Percentiles rank a stretch among this genome's conserved stretches.
These are phyloP conservation scores for Adansonia grandidieri DNA, from an alignment of 441 rosid genomes.

Conservation along the genomic window DNA sequence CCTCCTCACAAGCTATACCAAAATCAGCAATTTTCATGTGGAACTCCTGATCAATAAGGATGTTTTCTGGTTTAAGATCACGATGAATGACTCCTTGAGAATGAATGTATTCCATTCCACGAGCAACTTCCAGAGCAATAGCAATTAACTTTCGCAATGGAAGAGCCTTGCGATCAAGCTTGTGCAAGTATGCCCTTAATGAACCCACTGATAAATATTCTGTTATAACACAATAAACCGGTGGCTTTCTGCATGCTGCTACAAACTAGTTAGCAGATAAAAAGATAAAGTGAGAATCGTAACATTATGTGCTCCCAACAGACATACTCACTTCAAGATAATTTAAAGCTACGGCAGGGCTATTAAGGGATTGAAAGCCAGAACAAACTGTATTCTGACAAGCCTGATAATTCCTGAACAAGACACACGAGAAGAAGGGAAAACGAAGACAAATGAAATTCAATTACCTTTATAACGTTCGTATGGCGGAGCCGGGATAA, in stretches of 20 bases:
- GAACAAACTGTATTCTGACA: slow-evolving; percentile 20
- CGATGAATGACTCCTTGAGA: slow-evolving; percentile 86
- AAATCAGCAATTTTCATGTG: slow-evolving; percentile 87
- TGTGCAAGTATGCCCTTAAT: slow-evolving; percentile 87
- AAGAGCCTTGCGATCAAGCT: slow-evolving; percentile 76
- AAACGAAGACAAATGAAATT: not conserved
- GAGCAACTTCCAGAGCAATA: slow-evolving; percentile 79
- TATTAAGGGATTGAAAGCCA: slow-evolving; percentile 11
- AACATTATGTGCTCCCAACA: slow-evolving; percentile 4
- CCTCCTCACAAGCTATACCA: slow-evolving; percentile 94
- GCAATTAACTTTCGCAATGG: slow-evolving; percentile 62
- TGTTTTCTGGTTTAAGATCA: slow-evolving; percentile 94
- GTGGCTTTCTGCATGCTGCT: slow-evolving; percentile 89
- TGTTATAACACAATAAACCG: slow-evolving; percentile 78
- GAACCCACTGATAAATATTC: slow-evolving; percentile 95
- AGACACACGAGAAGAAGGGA: not conserved
- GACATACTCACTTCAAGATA: not conserved
- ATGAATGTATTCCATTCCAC: slow-evolving; percentile 93
- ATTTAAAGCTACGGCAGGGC: slow-evolving; percentile 3
- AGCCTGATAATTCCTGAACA: not conserved
- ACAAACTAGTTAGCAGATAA: slow-evolving; percentile 63
- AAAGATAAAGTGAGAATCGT: slow-evolving; percentile 32
- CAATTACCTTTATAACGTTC: slow-evolving; percentile 84
- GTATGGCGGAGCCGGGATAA: slow-evolving; percentile 72
- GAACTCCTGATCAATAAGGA: slow-evolving; percentile 73